phyloP scores from a whole-genome alignment of 1,139 yeast species.

The Suhomyces bolitotheri region DNA sequence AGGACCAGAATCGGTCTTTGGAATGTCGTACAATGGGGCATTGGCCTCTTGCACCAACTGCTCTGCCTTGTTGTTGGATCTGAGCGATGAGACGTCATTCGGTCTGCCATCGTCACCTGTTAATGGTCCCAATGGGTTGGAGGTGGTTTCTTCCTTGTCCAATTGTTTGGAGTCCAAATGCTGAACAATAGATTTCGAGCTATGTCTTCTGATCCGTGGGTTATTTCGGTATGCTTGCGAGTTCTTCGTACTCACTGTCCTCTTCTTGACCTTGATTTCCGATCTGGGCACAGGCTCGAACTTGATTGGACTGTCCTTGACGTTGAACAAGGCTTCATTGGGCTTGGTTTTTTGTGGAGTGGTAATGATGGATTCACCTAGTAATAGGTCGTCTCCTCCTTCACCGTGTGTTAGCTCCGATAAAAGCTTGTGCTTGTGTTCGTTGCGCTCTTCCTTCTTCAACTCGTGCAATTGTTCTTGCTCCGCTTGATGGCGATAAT shows the following conservation, averaged over 20 bases:
- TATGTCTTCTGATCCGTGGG: slow-evolving; percentile 45
- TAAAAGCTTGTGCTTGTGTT: slow-evolving; percentile 37
- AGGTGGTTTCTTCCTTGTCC: slow-evolving; percentile 6
- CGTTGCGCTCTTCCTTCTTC: slow-evolving; percentile 35
- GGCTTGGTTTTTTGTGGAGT: slow-evolving; percentile 23
- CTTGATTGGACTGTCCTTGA: slow-evolving; percentile 36
- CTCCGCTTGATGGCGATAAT: slow-evolving; percentile 21
- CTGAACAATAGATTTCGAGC: slow-evolving; percentile 32
- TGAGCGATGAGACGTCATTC: slow-evolving; percentile 18
- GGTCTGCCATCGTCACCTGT: slow-evolving; percentile 17
- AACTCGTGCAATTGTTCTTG: slow-evolving; percentile 37
- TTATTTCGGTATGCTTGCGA: slow-evolving; percentile 13
- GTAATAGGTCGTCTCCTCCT: slow-evolving; percentile 23
- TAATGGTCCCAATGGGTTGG: slow-evolving; percentile 45
- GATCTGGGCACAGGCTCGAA: slow-evolving; percentile 11
- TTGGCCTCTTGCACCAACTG: slow-evolving; percentile 30
- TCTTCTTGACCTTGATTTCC: slow-evolving; percentile 5
- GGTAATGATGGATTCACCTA: slow-evolving; percentile 22
- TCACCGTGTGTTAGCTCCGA: slow-evolving; percentile 38
- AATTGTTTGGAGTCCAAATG: slow-evolving; percentile 25
- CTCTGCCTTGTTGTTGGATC: slow-evolving; percentile 23
- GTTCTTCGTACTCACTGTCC: slow-evolving; percentile 11
- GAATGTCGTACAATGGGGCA: slow-evolving; percentile 53
- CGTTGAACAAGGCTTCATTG: slow-evolving; percentile 36
- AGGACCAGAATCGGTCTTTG: slow-evolving; percentile 13